Conservation (phyloP, 2,329 filamentous ascomycete genomes). For the Talaromyces atroroseus region DNA sequence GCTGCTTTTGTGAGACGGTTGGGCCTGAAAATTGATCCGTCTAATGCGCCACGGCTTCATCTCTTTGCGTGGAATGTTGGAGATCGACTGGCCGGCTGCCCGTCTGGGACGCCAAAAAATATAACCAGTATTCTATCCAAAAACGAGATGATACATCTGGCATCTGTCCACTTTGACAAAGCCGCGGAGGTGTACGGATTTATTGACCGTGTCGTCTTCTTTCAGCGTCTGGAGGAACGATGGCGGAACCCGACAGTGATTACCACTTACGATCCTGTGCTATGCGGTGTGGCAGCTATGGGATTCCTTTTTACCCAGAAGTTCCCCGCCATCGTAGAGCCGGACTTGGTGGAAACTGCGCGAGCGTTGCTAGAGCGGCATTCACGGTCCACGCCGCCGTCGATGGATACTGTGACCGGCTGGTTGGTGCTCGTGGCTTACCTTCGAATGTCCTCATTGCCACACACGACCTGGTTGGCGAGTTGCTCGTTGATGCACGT, state of each 20-base stretch:
- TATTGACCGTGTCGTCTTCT: conserved; percentile 25
- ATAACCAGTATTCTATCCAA: conserved; percentile 46
- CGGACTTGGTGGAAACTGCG: conserved; percentile 44
- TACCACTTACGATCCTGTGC: conserved; percentile 42
- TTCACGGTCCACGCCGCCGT: conserved; percentile 22
- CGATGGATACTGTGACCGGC: conserved; percentile 28
- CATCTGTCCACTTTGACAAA: conserved; percentile 48
- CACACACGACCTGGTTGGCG: conserved; percentile 41
- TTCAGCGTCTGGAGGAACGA: conserved; percentile 27
- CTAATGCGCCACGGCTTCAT: conserved; percentile 49
- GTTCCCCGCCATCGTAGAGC: conserved; percentile 39
- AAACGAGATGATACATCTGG: conserved; percentile 44
- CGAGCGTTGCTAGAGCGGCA: conserved; percentile 42
- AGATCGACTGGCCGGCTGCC: conserved; percentile 13
- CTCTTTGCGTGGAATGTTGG: conserved; percentile 54
- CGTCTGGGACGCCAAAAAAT: conserved; percentile 17
- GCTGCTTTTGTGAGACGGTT: conserved; percentile 52
- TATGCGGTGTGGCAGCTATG: conserved; percentile 53
- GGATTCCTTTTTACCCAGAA: conserved; percentile 48
- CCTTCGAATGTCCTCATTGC: conserved; percentile 49
- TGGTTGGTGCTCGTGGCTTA: conserved; percentile 53
- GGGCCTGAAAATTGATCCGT: conserved; percentile 50
- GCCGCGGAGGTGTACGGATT: conserved; percentile 52
- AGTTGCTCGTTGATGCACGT: conserved; percentile 42
- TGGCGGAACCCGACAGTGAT: conserved; percentile 21